These are phyloP conservation scores for Kwoniella bestiolae DNA, from an alignment of 768 basidiomycete genomes.

Conservation along the genomic window DNA sequence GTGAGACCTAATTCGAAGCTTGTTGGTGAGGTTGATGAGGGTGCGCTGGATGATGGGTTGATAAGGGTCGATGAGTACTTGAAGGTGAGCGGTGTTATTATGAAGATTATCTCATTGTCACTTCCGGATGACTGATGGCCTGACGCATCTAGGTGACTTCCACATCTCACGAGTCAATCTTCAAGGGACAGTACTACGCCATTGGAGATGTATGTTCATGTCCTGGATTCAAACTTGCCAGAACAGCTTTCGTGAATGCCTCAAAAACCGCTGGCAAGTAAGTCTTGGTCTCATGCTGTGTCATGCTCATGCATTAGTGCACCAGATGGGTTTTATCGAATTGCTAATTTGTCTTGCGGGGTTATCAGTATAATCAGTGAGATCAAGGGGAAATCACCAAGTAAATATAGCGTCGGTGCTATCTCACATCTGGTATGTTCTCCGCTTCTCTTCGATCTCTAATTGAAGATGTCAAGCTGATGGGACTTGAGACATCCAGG, in stretches of 20 bases:
- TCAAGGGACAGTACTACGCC: constrained; percentile 44
- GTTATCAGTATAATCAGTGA: constrained; percentile 36
- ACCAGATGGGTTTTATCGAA: too few species aligned
- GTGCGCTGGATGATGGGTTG: constrained; percentile 37
- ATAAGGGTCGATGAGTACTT: constrained; percentile 48
- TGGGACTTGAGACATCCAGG: constrained; percentile 1
- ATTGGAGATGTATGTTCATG: constrained; percentile 48
- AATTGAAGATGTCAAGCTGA: not conserved
- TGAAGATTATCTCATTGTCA: too few species aligned
- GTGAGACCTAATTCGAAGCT: constrained; percentile 44
- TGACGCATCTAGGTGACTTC: constrained; percentile 5
- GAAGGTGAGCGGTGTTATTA: constrained; percentile 28
- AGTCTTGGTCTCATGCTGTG: constrained; percentile 5
- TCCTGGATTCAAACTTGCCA: constrained; percentile 46
- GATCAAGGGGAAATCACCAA: constrained; percentile 29
- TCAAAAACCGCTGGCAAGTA: constrained; percentile 36
- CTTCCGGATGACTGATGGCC: too few species aligned
- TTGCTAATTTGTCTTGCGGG: not conserved
- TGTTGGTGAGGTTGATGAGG: constrained; percentile 36
- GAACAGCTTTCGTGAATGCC: constrained; percentile 32
- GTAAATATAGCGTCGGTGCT: constrained; percentile 63
- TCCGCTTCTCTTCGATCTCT: constrained; percentile 44
- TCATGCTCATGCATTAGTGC: too few species aligned
- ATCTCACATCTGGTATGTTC: constrained; percentile 76
- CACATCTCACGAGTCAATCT: constrained; percentile 15